Evolutionary conservation across 1,284 basidiomycete genomes (phyloP), one percentile per base, ranked within the genome.

Genomic region (Wallemia ichthyophaga): DNA sequence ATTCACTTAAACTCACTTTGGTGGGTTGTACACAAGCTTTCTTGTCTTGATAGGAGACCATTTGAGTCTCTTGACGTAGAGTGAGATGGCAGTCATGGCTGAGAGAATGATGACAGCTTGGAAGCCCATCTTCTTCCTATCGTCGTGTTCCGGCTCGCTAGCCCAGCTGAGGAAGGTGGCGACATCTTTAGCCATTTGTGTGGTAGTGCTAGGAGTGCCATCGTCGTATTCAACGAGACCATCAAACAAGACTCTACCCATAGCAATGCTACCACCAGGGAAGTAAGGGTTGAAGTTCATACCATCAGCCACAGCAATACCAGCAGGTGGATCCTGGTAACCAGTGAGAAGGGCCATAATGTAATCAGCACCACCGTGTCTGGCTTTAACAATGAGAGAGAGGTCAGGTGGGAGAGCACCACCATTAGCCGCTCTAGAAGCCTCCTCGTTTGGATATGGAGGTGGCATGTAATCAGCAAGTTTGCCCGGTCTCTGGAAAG

Each of bases 111-210:
- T 88, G 66, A 89, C 78, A 23, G 87, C 87, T 74, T 91, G 85
- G 48, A 96, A 74, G 65, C 92, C 91, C 69, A 82, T 82, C 77
- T 88, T 87, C 78, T 99, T 98, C 69, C 94, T 79, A 69, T 91
- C 82, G 70, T 99, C 94, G 69, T 92, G 86, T 72, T 99, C 94
- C 26, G 94, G 94, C 72, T 98, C 94, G 61, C 92, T 79, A 54
- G 85, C 84, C 87, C 87, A 94, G 72, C 78, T 79, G 61, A 98
- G 73, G 82, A 98, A 99, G 1, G 84, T 87, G 48, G 80, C 79
- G 58, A 99, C 89, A 67, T 99, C 94, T 78, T 98, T 98, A 65
- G 94, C 91, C 89, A 98, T 92, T 72, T 98, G 94, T n/a, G 86
- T 85, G 11, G 89, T 84, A 58, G 92, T 98, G 13, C 92, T 86